A percentile compares a stretch with the other conserved stretches of the same genome.
Conservation (phyloP, 768 basidiomycete genomes). For the Epithele typhae region DNA sequence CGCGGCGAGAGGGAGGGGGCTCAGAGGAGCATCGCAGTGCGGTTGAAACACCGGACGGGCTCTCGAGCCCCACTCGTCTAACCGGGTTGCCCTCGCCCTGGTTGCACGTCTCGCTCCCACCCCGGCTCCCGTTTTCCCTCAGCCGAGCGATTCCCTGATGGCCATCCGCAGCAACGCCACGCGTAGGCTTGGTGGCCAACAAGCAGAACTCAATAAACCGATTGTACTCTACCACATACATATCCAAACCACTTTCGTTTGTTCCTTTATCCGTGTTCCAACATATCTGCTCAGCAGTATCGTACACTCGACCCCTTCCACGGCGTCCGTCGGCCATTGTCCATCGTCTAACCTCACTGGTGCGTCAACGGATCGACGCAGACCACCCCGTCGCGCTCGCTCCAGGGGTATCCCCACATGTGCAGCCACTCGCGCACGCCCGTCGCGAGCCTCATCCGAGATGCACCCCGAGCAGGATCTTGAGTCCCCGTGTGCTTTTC, state of each 20-base stretch:
- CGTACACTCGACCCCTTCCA: not conserved
- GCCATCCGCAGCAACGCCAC: no score
- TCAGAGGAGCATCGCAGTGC: no score
- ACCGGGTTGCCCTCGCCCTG: no score
- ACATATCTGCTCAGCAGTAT: not conserved
- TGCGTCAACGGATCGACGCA: conserved; percentile 87
- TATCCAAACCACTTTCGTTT: not conserved
- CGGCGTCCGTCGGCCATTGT: not conserved
- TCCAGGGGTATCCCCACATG: conserved; percentile 96
- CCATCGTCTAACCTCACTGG: conserved; percentile 12
- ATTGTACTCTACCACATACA: not conserved
- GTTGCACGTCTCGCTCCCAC: no score
- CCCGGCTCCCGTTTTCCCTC: no score
- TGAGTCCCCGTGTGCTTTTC: conserved; percentile 96
- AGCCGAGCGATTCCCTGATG: no score
- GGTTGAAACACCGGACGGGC: no score
- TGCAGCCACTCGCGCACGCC: conserved; percentile 90
- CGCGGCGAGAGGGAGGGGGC: no score
- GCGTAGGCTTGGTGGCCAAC: no score
- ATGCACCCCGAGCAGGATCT: conserved; percentile 75
- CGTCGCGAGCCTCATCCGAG: conserved; percentile 76
- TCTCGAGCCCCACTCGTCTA: no score
- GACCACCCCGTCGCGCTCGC: conserved; percentile 84
- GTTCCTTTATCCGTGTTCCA: not conserved
- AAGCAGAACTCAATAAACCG: not conserved